phyloP scores from a whole-genome alignment of 208 protist species.

The Naegleria fowleri region DNA sequence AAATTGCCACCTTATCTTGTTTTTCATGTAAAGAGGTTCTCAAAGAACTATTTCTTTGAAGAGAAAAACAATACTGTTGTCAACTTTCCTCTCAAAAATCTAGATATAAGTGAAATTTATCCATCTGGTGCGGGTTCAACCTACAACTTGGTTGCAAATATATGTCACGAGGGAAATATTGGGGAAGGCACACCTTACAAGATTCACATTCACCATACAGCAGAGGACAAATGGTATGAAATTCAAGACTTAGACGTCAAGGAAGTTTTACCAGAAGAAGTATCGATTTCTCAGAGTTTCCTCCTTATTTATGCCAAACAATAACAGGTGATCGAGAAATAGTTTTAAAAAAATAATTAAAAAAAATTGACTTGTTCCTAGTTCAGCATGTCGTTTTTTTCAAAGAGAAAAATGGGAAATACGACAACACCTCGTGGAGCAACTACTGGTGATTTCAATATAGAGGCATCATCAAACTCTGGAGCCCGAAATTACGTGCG shows the following conservation, averaged over 20 bases:
- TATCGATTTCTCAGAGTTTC: slow-evolving; percentile 55
- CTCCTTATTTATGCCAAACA: neutral
- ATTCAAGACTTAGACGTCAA: slow-evolving; percentile 58
- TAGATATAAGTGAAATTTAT: neutral
- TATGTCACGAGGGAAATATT: slow-evolving; percentile 51
- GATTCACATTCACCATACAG: slow-evolving; percentile 39
- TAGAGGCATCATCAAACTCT: too few relatives aligned
- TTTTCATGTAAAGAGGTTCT: slow-evolving; percentile 61
- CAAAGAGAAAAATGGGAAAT: too few relatives aligned
- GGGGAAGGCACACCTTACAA: slow-evolving; percentile 27
- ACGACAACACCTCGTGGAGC: too few relatives aligned
- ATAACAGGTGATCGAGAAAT: neutral
- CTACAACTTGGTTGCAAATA: slow-evolving; percentile 54
- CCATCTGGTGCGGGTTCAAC: neutral
- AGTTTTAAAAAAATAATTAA: too few relatives aligned
- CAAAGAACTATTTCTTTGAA: slow-evolving; percentile 61
- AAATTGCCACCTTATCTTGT: slow-evolving; percentile 62
- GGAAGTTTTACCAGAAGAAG: slow-evolving; percentile 57
- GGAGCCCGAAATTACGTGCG: too few relatives aligned
- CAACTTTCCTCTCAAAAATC: slow-evolving; percentile 60
- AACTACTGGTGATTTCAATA: too few relatives aligned
- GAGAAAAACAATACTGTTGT: slow-evolving; percentile 69
- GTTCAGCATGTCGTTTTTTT: too few relatives aligned
- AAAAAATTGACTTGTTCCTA: too few relatives aligned
- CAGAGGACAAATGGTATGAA: slow-evolving; percentile 58